These are phyloP conservation scores for Pseudoturritis turrita DNA, from an alignment of 345 rosid species.

Conservation along the genomic window DNA sequence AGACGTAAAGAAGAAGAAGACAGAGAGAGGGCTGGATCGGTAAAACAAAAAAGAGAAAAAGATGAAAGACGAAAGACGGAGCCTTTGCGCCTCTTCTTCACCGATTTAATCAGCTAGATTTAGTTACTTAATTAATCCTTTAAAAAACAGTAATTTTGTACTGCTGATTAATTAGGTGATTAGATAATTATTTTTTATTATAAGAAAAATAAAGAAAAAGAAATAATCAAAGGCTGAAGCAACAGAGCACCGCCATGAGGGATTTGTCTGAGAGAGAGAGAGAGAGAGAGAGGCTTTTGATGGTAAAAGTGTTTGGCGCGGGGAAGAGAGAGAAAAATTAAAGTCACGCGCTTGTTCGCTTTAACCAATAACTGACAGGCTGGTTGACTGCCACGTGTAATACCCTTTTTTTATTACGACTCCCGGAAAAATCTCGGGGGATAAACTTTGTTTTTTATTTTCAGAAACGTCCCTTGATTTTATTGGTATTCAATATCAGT, in stretches of 20 bases:
- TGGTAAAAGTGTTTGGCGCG: slow-evolving; percentile 30
- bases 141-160: not conserved
- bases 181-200: not conserved
- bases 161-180: not conserved
- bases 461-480: slow-evolving; percentile 1
- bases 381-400: slow-evolving; percentile 23
- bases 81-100: slow-evolving; percentile 30
- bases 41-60: not conserved
- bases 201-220: not conserved
- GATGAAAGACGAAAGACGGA: not conserved
- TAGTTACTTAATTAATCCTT: not conserved
- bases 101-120: slow-evolving; percentile 13
- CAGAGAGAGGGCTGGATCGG: slow-evolving; percentile 17
- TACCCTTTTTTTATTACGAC: not conserved
- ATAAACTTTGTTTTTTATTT: not conserved
- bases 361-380: slow-evolving; percentile 27
- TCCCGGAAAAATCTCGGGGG: not conserved
- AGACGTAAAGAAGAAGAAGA: slow-evolving; percentile 16
- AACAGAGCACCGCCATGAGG: slow-evolving; percentile 32
- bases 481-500: not conserved
- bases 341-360: slow-evolving; percentile 30
- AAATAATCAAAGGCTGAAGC: slow-evolving; percentile 26
- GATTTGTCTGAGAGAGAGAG: not conserved
- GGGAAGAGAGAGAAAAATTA: slow-evolving; percentile 22
- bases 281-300: not conserved